Conservation (phyloP, 768 basidiomycete genomes). For the Mycena pura region DNA sequence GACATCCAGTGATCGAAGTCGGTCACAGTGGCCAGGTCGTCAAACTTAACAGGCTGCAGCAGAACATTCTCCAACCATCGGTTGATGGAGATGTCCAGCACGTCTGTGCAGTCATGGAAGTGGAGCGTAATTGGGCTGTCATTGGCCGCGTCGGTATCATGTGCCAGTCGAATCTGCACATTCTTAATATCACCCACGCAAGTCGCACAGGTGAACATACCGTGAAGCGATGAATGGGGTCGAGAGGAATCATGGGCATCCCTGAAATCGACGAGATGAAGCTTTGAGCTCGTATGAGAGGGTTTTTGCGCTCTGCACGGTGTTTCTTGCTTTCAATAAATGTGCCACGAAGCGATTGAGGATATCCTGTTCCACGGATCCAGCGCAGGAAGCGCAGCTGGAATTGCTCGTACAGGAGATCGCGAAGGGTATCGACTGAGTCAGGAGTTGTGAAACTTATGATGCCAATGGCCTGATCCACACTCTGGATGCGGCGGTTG, state of each 20-base stretch:
- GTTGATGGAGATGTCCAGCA: background rate
- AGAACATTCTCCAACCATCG: background rate
- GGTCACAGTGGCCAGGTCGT: background rate
- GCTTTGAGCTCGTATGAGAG: background rate
- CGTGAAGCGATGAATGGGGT: background rate
- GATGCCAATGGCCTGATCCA: background rate
- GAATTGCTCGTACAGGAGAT: background rate
- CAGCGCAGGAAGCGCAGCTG: background rate
- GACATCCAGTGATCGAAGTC: slow-evolving; percentile 6
- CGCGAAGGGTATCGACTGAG: background rate
- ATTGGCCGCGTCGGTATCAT: too few relatives aligned
- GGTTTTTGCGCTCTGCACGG: background rate
- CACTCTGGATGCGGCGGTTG: background rate
- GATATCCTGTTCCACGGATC: background rate
- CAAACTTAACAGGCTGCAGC: background rate
- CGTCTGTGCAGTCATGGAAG: background rate
- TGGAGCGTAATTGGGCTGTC: background rate
- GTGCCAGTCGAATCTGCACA: too few relatives aligned
- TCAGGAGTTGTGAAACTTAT: background rate
- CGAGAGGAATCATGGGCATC: background rate
- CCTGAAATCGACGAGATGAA: background rate
- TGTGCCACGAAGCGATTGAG: background rate
- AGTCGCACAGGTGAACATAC: background rate
- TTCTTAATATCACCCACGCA: too few relatives aligned
- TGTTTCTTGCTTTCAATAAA: background rate